Evolutionary conservation across 768 basidiomycete species (phyloP).

Genomic region (Hericium coralloides): DNA sequence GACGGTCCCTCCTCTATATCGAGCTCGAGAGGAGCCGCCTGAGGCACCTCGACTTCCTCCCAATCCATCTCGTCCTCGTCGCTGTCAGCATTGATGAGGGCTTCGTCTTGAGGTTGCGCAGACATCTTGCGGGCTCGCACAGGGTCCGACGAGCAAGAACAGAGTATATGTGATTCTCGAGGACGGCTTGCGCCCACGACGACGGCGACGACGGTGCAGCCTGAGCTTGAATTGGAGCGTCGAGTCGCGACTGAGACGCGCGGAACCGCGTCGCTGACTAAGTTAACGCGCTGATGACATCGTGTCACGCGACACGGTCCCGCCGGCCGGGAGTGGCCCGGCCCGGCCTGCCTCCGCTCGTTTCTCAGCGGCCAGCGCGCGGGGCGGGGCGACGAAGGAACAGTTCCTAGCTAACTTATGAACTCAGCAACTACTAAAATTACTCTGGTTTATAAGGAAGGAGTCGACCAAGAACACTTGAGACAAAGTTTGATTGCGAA

Average conservation of each 20-base stretch:
- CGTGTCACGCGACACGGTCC: not conserved
- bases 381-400: too few relatives aligned
- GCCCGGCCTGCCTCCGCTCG: too few relatives aligned
- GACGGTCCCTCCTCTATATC: conserved; percentile 17
- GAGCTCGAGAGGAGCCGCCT: not conserved
- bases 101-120: not conserved
- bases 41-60: conserved; percentile 13
- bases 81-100: not conserved
- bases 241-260: not conserved
- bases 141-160: not conserved
- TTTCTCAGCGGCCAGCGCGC: too few relatives aligned
- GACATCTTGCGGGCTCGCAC: not conserved
- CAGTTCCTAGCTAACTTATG: too few relatives aligned
- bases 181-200: not conserved
- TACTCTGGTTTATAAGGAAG: too few relatives aligned
- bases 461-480: too few relatives aligned
- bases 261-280: not conserved
- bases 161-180: not conserved
- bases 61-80: conserved; percentile 14
- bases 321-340: not conserved
- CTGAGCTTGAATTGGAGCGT: not conserved
- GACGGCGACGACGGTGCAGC: not conserved
- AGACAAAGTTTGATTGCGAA: too few relatives aligned
- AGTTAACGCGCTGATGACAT: conserved; percentile 1
- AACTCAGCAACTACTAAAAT: too few relatives aligned